Conservation (phyloP, 75 land plant species). For the Sequoia sempervirens region DNA sequence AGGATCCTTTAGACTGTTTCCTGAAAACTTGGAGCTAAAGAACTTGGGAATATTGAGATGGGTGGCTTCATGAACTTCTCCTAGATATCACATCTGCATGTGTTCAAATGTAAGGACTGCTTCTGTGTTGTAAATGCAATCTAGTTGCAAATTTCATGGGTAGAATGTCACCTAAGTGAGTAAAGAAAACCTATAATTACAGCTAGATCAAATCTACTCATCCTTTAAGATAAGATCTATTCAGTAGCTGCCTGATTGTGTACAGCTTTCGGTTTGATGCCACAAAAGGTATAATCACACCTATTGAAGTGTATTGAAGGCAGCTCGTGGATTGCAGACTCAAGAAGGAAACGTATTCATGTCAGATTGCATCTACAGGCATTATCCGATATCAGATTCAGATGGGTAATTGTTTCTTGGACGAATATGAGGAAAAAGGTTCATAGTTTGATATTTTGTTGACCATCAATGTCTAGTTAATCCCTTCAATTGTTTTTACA, state of each 20-base stretch:
- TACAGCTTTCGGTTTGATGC: background rate
- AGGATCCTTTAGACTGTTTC: background rate
- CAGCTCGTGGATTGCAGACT: background rate
- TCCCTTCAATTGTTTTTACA: background rate
- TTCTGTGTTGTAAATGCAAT: conserved; percentile 2
- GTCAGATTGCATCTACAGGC: background rate
- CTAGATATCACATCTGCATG: background rate
- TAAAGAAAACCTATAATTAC: conserved; percentile 8
- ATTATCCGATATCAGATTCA: background rate
- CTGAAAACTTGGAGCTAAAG: background rate
- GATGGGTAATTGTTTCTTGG: background rate
- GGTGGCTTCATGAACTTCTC: background rate
- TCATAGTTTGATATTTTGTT: background rate
- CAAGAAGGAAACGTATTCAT: background rate
- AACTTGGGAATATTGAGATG: conserved; percentile 1
- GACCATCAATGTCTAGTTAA: background rate
- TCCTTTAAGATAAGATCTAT: background rate
- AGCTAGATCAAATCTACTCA: background rate
- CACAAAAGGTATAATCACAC: background rate
- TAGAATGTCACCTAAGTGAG: background rate
- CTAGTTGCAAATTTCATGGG: background rate
- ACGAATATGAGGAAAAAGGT: background rate
- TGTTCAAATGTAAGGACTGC: conserved; percentile 1
- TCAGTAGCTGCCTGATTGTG: conserved; percentile 2
- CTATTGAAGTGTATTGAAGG: conserved; percentile 4